Conservation (phyloP, 768 basidiomycete species). For the Amanita exitialis region DNA sequence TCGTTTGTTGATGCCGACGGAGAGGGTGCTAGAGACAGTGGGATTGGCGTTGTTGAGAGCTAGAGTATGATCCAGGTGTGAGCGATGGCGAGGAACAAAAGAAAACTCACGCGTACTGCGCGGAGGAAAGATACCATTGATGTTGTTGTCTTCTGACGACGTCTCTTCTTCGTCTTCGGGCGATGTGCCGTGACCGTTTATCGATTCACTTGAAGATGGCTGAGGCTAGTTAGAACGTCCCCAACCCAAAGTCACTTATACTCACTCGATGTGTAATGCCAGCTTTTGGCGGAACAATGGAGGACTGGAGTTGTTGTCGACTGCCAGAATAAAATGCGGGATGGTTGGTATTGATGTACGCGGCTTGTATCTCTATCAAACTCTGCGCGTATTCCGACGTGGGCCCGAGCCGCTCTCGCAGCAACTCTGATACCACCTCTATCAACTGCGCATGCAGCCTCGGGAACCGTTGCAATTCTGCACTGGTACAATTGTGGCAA, state of each 20-base stretch:
- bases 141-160: constrained; percentile 42
- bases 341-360: constrained; percentile 99
- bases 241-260: constrained; percentile 5
- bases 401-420: constrained; percentile 91
- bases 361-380: constrained; percentile 93
- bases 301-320: constrained; percentile 33
- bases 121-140: constrained; percentile 42
- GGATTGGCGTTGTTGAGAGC: constrained; percentile 22
- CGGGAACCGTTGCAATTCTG: constrained; percentile 92
- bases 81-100: constrained; percentile 67
- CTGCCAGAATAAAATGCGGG: constrained; percentile 86
- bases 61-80: constrained; percentile 23
- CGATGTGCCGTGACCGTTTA: constrained; percentile 38
- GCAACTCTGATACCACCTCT: constrained; percentile 92
- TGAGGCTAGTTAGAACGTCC: constrained; percentile 18
- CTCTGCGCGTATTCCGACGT: constrained; percentile 96
- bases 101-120: constrained; percentile 65
- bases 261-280: constrained; percentile 45
- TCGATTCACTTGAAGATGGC: constrained; percentile 56
- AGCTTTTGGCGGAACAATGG: constrained; percentile 28
- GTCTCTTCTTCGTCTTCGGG: constrained; percentile 49
- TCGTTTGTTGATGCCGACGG: constrained; percentile 17
- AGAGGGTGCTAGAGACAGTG: constrained; percentile 9
- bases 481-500: constrained; percentile 94
- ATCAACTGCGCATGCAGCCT: constrained; percentile 86